phyloP scores from a whole-genome alignment of 345 rosid genomes.

The Dipteronia sinensis region DNA sequence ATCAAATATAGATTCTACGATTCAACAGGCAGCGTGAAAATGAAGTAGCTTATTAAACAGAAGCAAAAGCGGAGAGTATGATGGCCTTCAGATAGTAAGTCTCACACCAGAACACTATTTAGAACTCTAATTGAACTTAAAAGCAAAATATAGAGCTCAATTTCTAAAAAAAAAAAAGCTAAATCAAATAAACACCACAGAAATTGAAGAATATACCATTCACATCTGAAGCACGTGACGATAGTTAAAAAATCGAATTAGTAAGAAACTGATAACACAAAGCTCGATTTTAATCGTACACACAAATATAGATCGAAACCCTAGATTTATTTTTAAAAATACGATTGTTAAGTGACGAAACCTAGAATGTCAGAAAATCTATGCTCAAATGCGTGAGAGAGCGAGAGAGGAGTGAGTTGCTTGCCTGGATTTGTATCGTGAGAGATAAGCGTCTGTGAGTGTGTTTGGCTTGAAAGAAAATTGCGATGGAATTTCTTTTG shows the following conservation, averaged over 20 bases:
- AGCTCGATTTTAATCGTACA: not conserved
- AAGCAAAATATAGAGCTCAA: not conserved
- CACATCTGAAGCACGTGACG: not conserved
- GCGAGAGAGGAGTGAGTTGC: constrained; percentile 10
- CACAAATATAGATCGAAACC: not conserved
- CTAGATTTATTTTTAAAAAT: not conserved
- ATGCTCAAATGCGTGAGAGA: constrained; percentile 10
- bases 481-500: not conserved
- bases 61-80: not conserved
- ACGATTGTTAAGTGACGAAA: not conserved
- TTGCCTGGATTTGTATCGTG: constrained; percentile 5
- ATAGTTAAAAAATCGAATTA: not conserved
- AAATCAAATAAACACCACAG: not conserved
- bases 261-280: not conserved
- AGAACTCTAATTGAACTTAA: not conserved
- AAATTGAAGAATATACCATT: not conserved
- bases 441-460: not conserved
- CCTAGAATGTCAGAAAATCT: not conserved
- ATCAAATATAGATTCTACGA: not conserved
- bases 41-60: not conserved
- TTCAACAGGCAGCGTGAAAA: no score
- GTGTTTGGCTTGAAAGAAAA: constrained; percentile 18
- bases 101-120: not conserved
- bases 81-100: not conserved
- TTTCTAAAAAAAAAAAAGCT: not conserved